Base-by-base conservation (phyloP, 2,329 filamentous ascomycete genomes). In the Septoria petroselini region DNA sequence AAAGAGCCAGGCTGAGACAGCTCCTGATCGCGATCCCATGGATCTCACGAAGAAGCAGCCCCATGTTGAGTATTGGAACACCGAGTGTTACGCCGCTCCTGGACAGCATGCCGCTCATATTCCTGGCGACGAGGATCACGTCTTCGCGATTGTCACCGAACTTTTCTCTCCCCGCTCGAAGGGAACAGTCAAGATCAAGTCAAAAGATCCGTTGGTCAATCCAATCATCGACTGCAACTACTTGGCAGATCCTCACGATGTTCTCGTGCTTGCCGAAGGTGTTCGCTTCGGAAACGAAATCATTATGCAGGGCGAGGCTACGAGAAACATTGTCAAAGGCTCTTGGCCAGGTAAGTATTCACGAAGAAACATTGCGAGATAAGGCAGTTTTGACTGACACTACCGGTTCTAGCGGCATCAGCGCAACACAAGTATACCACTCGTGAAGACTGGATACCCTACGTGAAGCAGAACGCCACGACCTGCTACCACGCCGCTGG, bases 21-120 rank as follows among this genome's bases (percentile, higher is more conserved):
- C 46, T 8, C 41, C 67, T 29, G 64, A 70, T 14, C 76, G 81
- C 4, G 82, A 85, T 58, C 79, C 82, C 0, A 84, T 85, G 81
- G 79, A 77, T 12, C 68, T 84, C 11, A 75, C 75, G 0, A 65
- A 70, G 0, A 64, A 66, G 7, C 81, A 84, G 59, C 79, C 81
- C 0, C 79, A 83, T 58, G 63, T 82, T 41, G 82, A 84, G 58
- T 77, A 82, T 64, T 83, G 82, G 65, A 78, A 73, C 19, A 82
- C 80, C 0, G 58, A 0, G 80, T 83, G 61, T 23, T 46, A 40
- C n/a, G 41, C 18, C 5, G 40, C 39, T 8, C 41, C 50, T 2
- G 21, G 23, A n/a, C 27, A 40, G 7, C 42, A 42, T 15, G 25
- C 25, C 17, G n/a, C 17, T 3, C 17, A 19, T 27, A 19, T 29